Evolutionary conservation across 805 yeast genomes (phyloP).

Genomic region (Metschnikowia picachoensis): DNA sequence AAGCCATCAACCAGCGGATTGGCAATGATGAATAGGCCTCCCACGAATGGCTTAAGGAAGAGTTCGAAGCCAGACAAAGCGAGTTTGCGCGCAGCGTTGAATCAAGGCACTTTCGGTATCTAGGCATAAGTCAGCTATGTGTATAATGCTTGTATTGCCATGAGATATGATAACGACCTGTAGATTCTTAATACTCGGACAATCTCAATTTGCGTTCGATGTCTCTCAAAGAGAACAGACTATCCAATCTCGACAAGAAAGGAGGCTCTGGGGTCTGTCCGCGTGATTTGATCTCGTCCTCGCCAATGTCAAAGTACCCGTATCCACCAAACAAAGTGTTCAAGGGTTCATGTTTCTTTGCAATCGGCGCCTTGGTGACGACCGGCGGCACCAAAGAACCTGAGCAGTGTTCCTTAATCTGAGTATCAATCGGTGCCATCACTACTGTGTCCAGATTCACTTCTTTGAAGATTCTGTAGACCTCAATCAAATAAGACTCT

Average conservation of each 20-base stretch:
- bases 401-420: constrained; percentile 16
- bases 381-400: neutral
- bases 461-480: constrained; percentile 33
- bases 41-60: constrained; percentile 35
- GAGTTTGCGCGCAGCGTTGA: constrained; percentile 58
- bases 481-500: constrained; percentile 46
- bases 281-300: constrained; percentile 48
- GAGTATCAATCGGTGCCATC: constrained; percentile 24
- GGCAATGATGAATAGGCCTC: constrained; percentile 47
- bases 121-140: constrained; percentile 18
- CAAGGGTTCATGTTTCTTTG: constrained; percentile 14
- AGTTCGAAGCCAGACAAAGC: constrained; percentile 49
- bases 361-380: constrained; percentile 11
- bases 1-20: constrained; percentile 37
- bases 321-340: constrained; percentile 51
- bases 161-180: neutral
- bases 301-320: constrained; percentile 58
- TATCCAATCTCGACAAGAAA: constrained; percentile 34
- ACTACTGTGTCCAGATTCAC: constrained; percentile 18
- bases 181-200: constrained; percentile 47
- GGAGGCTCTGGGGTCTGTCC: constrained; percentile 59
- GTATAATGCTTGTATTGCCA: neutral
- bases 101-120: constrained; percentile 67
- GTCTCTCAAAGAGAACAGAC: constrained; percentile 45
- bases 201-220: constrained; percentile 63